Evolutionary conservation across 371 early-diverging fungal species (phyloP).

Genomic region (Mucor irregularis): DNA sequence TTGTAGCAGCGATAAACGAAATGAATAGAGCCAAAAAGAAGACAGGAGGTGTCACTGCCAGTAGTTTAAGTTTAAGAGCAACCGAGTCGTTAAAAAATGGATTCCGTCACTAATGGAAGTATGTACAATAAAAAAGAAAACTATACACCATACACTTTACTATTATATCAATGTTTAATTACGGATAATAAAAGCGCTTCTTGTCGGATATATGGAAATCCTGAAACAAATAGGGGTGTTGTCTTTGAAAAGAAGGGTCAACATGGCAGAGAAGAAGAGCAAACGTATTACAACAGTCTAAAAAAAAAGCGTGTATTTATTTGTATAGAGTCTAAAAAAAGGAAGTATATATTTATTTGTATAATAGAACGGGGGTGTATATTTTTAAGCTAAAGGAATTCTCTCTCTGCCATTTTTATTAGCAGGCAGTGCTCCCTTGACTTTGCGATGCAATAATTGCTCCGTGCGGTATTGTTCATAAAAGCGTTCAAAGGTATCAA

Average conservation of each 20-base stretch:
- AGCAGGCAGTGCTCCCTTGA: constrained; percentile 16
- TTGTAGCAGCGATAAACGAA: constrained; percentile 62
- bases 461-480: constrained; percentile 91
- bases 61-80: constrained; percentile 40
- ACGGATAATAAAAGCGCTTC: too few species aligned
- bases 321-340: background rate
- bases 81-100: constrained; percentile 44
- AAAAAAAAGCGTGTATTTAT: too few species aligned
- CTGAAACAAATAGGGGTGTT: too few species aligned
- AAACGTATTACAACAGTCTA: too few species aligned
- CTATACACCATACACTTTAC: background rate
- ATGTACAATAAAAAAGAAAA: background rate
- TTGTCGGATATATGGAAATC: too few species aligned
- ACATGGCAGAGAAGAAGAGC: too few species aligned
- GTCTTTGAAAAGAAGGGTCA: too few species aligned
- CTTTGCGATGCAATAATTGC: constrained; percentile 57
- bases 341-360: background rate
- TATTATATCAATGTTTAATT: too few species aligned
- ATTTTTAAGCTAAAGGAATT: background rate
- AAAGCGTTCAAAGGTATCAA: constrained; percentile 80
- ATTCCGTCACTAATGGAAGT: constrained; percentile 34
- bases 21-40: constrained; percentile 17
- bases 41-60: constrained; percentile 31
- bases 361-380: background rate
- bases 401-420: constrained; percentile 9